These are phyloP conservation scores for Penicillium fimorum DNA, from an alignment of 495 filamentous ascomycete species.

Conservation along the genomic window DNA sequence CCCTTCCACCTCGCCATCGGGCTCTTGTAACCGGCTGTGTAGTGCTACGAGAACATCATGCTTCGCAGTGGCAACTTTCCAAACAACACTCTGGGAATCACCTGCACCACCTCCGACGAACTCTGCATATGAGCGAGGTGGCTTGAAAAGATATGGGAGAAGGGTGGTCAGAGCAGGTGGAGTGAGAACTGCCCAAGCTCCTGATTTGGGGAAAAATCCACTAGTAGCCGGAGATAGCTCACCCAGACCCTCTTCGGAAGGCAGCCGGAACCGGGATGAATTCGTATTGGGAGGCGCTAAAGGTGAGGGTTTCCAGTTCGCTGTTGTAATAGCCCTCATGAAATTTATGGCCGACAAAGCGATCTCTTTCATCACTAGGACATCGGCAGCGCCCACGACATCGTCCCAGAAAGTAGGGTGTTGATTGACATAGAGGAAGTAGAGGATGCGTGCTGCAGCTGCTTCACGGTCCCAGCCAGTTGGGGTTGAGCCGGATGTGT, in stretches of 20 bases:
- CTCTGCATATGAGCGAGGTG: constrained; percentile 55
- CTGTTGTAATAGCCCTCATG: constrained; percentile 52
- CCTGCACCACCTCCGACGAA: constrained; percentile 58
- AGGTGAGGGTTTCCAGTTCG: constrained; percentile 50
- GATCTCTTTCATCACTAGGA: constrained; percentile 56
- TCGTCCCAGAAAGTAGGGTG: constrained; percentile 51
- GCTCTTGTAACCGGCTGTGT: constrained; percentile 32
- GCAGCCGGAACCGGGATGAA: constrained; percentile 40
- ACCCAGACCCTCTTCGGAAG: constrained; percentile 42
- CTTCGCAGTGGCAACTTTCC: constrained; percentile 59
- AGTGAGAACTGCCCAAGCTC: constrained; percentile 51
- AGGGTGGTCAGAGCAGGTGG: constrained; percentile 52
- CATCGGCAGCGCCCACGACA: constrained; percentile 53
- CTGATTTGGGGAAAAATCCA: constrained; percentile 45
- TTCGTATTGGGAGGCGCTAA: constrained; percentile 17
- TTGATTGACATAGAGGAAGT: constrained; percentile 53
- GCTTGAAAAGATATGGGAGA: constrained; percentile 59
- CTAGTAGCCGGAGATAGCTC: constrained; percentile 35
- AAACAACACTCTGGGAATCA: constrained; percentile 57
- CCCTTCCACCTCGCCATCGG: constrained; percentile 31
- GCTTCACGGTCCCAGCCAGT: constrained; percentile 46
- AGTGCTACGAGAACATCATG: constrained; percentile 55
- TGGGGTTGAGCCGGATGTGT: constrained; percentile 35
- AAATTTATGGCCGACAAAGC: constrained; percentile 56
- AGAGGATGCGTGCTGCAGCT: constrained; percentile 56